These are phyloP conservation scores for Amanita rubescens DNA, from an alignment of 768 basidiomycete genomes.

Conservation along the genomic window DNA sequence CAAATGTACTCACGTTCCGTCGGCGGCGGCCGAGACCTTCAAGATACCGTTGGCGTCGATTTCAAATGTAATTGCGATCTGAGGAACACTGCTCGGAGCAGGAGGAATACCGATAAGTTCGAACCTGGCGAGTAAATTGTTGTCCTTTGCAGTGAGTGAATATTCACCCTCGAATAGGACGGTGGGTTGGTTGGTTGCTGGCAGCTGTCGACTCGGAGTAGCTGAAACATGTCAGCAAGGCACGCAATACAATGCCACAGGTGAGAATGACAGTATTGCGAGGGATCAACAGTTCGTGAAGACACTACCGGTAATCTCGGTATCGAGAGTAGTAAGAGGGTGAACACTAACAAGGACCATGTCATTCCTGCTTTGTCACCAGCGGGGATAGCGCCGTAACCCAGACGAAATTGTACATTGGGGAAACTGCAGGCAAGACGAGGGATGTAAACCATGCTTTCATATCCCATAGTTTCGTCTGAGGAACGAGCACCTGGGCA, in stretches of 20 bases:
- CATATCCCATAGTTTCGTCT: slow-evolving; percentile 61
- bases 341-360: slow-evolving; percentile 95
- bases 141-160: slow-evolving; percentile 95
- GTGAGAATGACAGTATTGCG: slow-evolving; percentile 97
- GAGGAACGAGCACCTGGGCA: slow-evolving; percentile 37
- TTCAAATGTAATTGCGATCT: slow-evolving; percentile 96
- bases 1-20: slow-evolving; percentile 70
- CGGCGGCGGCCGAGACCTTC: slow-evolving; percentile 88
- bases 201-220: slow-evolving; percentile 84
- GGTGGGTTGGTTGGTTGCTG: slow-evolving; percentile 89
- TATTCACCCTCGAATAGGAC: slow-evolving; percentile 97
- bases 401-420: slow-evolving; percentile 21
- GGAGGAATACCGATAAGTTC: slow-evolving; percentile 91
- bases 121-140: slow-evolving; percentile 96
- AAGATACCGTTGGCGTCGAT: slow-evolving; percentile 94
- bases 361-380: slow-evolving; percentile 85
- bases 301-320: slow-evolving; percentile 97
- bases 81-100: slow-evolving; percentile 93
- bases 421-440: slow-evolving; percentile 15
- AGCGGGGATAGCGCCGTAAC: slow-evolving; percentile 89
- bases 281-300: slow-evolving; percentile 96
- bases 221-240: slow-evolving; percentile 20
- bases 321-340: slow-evolving; percentile 96
- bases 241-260: slow-evolving; percentile 39
- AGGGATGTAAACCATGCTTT: slow-evolving; percentile 36